These are phyloP conservation scores for Orbilia oligospora DNA, from an alignment of 2,329 filamentous ascomycete genomes.

Conservation along the genomic window DNA sequence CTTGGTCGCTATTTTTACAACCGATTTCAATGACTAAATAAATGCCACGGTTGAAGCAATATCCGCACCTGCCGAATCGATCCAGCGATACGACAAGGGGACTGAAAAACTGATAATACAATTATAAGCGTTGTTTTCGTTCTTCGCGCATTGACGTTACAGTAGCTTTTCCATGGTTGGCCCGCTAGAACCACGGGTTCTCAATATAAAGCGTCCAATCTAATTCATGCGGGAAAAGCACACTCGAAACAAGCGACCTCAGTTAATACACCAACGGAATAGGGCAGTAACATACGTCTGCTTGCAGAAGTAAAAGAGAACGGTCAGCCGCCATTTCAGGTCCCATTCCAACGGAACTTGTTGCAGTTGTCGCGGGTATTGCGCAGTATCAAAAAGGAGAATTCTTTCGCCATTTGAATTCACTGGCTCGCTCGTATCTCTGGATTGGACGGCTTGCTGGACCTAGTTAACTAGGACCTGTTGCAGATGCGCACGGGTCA, in stretches of 20 bases:
- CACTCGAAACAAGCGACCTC: slow-evolving; percentile 56
- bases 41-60: slow-evolving; percentile 56
- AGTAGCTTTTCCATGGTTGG: slow-evolving; percentile 25
- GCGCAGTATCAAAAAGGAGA: slow-evolving; percentile 34
- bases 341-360: slow-evolving; percentile 43
- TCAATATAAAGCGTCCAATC: slow-evolving; percentile 21
- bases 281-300: slow-evolving; percentile 41
- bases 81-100: slow-evolving; percentile 35
- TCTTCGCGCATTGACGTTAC: slow-evolving; percentile 30
- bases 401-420: slow-evolving; percentile 16
- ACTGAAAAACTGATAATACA: slow-evolving; percentile 8
- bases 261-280: slow-evolving; percentile 26
- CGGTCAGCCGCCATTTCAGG: slow-evolving; percentile 48
- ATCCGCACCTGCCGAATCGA: slow-evolving; percentile 58
- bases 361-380: slow-evolving; percentile 50
- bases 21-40: slow-evolving; percentile 31
- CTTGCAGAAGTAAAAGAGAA: slow-evolving; percentile 36
- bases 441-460: slow-evolving; percentile 43
- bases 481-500: slow-evolving; percentile 61
- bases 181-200: slow-evolving; percentile 14
- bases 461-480: slow-evolving; percentile 18
- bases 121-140: slow-evolving; percentile 15
- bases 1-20: slow-evolving; percentile 45
- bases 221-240: slow-evolving; percentile 32
- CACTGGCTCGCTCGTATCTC: slow-evolving; percentile 10